These are phyloP conservation scores for Tripterygium wilfordii DNA, from an alignment of 177 flowering plant species.

Conservation along the genomic window DNA sequence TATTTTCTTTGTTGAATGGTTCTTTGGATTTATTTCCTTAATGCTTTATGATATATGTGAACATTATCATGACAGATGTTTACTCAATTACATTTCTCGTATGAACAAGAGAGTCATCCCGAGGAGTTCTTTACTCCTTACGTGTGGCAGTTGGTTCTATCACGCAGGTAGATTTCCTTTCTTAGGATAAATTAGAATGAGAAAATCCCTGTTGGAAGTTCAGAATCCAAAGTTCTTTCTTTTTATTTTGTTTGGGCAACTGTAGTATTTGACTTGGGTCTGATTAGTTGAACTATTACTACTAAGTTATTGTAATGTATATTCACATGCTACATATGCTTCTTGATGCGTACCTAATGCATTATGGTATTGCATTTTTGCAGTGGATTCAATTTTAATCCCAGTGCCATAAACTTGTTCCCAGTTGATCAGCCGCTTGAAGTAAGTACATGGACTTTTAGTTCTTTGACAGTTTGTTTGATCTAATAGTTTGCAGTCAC, in stretches of 20 bases:
- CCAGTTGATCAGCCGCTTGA: conserved; percentile 43
- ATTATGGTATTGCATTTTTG: too few species aligned
- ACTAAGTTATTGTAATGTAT: neutral
- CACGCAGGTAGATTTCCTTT: conserved; percentile 53
- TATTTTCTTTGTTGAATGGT: neutral
- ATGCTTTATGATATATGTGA: too few species aligned
- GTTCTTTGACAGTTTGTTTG: neutral
- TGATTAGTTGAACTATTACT: neutral
- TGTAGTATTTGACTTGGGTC: neutral
- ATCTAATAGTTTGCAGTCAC: too few species aligned
- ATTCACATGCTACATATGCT: neutral
- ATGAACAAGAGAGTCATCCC: conserved; percentile 96
- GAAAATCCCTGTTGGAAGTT: too few species aligned
- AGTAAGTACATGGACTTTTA: conserved; percentile 42
- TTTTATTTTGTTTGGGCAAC: too few species aligned
- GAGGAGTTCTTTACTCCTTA: conserved; percentile 98
- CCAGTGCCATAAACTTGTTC: conserved; percentile 54
- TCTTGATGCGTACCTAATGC: too few species aligned
- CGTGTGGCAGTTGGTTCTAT: conserved; percentile 79
- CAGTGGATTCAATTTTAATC: conserved; percentile 60
- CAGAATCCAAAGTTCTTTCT: too few species aligned
- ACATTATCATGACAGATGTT: conserved; percentile 68
- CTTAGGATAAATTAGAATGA: too few species aligned
- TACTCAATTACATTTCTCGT: conserved; percentile 81
- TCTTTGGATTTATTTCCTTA: neutral